Base-by-base conservation (phyloP, 768 basidiomycete genomes). In the Hygrocybe coccinea region DNA sequence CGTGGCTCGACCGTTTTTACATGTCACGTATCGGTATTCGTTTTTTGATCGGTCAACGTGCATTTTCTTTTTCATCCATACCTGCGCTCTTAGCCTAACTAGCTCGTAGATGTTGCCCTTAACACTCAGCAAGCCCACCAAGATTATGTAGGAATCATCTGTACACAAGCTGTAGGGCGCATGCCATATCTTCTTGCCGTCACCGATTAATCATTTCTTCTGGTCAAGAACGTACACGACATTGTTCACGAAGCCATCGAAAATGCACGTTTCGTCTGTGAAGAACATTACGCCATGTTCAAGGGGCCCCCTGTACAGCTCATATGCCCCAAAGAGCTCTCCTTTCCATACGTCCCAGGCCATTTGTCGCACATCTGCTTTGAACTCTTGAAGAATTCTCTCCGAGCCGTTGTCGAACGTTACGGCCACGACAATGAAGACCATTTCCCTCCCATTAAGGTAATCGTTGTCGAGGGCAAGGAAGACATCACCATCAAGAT, bases 401-500 rank as follows among this genome's bases (percentile, higher is more conserved):
- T 99, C 9, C 87, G 97, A 39, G 97, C 97, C 1, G 90, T 95
- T 53, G 95, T 99, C 15, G 97, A 98, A 71, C 83, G 89, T 2
- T 89, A 83, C 68, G 95, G 95, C 0, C 82, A 83, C 1, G 87
- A 92, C 50, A 77, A 83, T 56, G 91, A 91, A 66, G 83, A 85
- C 54, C 61, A 64, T n/a, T 89, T 86, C 73, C 93, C 93, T 10
- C 87, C 92, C 0, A 95, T 95, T 75, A 93, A 91, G 71, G 89
- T 95, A 48, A 82, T 97, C 55, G 95, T 97, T 35, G 91, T 95
- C 1, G 94, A 95, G 67, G 95, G 95, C n/a, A 90, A 86, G 60
- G 95, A 97, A 67, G 95, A 98, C 65, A 97, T 98, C 64, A 98
- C 95, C 2, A 92, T 99, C 80, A 99, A 99, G 80, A 97, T 99